Evolutionary conservation across 345 rosid genomes (phyloP), one percentile per base, ranked within the genome.

Genomic region (Citrus reticulata): DNA sequence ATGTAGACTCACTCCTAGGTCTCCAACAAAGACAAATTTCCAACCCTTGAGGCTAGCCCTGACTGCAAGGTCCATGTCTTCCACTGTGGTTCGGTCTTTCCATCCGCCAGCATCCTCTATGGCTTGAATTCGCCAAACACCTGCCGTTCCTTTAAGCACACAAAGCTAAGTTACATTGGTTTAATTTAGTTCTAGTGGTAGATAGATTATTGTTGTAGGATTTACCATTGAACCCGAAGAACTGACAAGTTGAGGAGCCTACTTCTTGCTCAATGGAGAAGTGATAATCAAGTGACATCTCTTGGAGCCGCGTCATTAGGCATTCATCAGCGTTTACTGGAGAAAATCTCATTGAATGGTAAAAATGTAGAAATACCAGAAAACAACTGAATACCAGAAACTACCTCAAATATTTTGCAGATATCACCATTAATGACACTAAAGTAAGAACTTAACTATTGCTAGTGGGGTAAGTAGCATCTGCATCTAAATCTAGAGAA

Each of bases 11-110:
- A 85, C 89, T 61, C 51, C 77, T 29, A 86, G 78, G 74, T 87
- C 87, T 10, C 88, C 89, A 20, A 87, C 64, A 46, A 78, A 87
- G 60, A 89, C 78, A 22, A 87, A 83, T 49, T 90, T 86, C 92
- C 94, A 87, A 76, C 90, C 92, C 78, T 80, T 86, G 29, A 90
- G 88, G 71, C 86, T 87, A 58, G 90, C 90, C 49, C 88, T 78
- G 57, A 87, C 88, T 79, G 92, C 91, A 46, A 89, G 85, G 78
- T 90, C 91, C 93, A 89, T 87, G 78, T 89, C 93, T 78, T 89
- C 90, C 68, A 87, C 92, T 39, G 85, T 90, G 27, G 92, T 89
- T 72, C 86, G 81, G 71, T 90, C 89, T 46, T 86, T 90, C 91
- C 92, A 90, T 49, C 94, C 90, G 4, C 93, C 91, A 0, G 89